Evolutionary conservation across 2,329 filamentous ascomycete species (phyloP), one percentile per base, ranked within the genome.

Genomic region (Lojkania enalia): DNA sequence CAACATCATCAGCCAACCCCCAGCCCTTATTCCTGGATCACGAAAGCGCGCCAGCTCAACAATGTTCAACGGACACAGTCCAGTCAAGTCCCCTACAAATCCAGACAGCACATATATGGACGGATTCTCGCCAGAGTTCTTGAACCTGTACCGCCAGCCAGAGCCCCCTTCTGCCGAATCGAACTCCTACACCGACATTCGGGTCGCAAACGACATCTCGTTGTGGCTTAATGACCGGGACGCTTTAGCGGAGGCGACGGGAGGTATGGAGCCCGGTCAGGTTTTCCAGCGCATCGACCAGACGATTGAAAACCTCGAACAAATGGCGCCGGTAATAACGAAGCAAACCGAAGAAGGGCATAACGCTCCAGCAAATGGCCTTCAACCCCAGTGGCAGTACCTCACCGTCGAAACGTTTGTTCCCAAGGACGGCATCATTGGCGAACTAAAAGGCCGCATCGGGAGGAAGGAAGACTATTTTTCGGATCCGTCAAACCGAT

Each of bases 151-250:
- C 70, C 84, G 85, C 46, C 79, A 85, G 44, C 77, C 83, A 46
- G 66, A 77, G 30, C 74, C 71, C 41, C 57, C 55, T 75, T 52
- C 82, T 74, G 68, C 83, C 6, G 78, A 85, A 43, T 86, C 84
- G 49, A 96, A 96, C 64, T 83, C 87, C 0, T 91, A 90, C 63
- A 85, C 83, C 32, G 89, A 83, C 56, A 79, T 96, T 9, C 78
- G 77, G 25, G 84, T 95, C 25, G 85, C 88, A 3, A 87, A 87
- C 47, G 80, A 84, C 13, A 79, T 95, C 46, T 85, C 87, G 0
- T 76, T 79, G 3, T 97, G 92, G 91, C 77, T 95, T 19, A 83
- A 82, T 45, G 86, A 95, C 49, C 81, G 83, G 1, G 82, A 84
- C 11, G 83, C 82, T 9, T 77, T 95, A 54, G 78, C 80, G 39